Conservation (phyloP, 2,329 filamentous ascomycete genomes). For the Diaporthe capsici region DNA sequence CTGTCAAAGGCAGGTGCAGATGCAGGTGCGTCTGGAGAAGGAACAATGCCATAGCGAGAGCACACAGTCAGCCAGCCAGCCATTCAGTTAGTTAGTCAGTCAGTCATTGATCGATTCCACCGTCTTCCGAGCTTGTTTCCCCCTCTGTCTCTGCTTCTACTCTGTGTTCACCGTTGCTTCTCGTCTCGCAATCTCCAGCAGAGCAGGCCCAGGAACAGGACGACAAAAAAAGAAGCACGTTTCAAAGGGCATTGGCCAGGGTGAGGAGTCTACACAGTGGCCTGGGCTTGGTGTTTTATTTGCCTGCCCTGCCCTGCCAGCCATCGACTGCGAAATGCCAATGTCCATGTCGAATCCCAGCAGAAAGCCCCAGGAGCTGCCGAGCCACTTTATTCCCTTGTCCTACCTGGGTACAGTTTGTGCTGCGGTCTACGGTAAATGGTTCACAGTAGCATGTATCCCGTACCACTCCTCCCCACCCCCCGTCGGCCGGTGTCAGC, state of each 20-base stretch:
- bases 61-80: neutral
- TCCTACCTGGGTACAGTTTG: neutral
- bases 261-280: slow-evolving; percentile 5
- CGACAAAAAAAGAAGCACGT: slow-evolving; percentile 32
- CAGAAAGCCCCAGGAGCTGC: slow-evolving; percentile 9
- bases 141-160: neutral
- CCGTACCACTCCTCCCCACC: neutral
- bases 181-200: slow-evolving; percentile 17
- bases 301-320: slow-evolving; percentile 30
- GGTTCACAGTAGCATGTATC: neutral
- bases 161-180: neutral
- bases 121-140: neutral
- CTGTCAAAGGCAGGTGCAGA: slow-evolving; percentile 18
- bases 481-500: slow-evolving; percentile 28
- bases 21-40: slow-evolving; percentile 3
- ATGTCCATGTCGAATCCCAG: slow-evolving; percentile 23
- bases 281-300: slow-evolving; percentile 4
- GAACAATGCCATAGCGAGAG: slow-evolving; percentile 16
- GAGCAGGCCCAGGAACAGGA: neutral
- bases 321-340: slow-evolving; percentile 10
- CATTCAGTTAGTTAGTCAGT: neutral
- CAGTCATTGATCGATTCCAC: neutral
- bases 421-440: neutral
- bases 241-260: slow-evolving; percentile 33
- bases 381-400: slow-evolving; percentile 32